A percentile compares a stretch with the other conserved stretches of the same genome.
Conservation (phyloP, 305 asterid species). For the Ajuga reptans region DNA sequence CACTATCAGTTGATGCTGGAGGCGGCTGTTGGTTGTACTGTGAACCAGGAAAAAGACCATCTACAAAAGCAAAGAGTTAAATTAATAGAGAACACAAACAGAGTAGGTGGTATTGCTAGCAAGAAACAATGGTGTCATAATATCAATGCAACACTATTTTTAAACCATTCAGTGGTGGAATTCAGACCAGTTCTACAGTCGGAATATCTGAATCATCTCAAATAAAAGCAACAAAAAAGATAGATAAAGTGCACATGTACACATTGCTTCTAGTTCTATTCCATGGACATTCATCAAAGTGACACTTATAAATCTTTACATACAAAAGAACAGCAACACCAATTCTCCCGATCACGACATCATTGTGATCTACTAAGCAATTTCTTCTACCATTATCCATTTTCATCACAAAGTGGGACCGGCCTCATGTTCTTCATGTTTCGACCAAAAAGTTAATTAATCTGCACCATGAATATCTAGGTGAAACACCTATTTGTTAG, state of each 20-base stretch:
- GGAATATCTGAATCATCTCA: not conserved
- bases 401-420: not conserved
- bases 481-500: not conserved
- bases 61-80: slow-evolving; percentile 25
- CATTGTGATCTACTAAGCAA: not conserved
- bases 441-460: not conserved
- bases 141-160: not conserved
- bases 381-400: not conserved
- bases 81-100: not conserved
- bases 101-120: not conserved
- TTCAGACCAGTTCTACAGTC: not conserved
- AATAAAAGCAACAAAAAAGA: not conserved
- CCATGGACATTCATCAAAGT: not conserved
- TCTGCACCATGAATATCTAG: not conserved
- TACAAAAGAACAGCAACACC: not conserved
- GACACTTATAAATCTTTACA: not conserved
- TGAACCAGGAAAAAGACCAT: slow-evolving; percentile 30
- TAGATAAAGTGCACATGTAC: not conserved
- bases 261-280: not conserved
- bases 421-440: not conserved
- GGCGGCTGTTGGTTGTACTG: slow-evolving; percentile 29
- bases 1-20: slow-evolving; percentile 26
- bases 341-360: not conserved
- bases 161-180: not conserved
- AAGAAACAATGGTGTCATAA: slow-evolving; percentile 9